Conservation (phyloP, 129 eudicot genomes). For the Arctium lappa region DNA sequence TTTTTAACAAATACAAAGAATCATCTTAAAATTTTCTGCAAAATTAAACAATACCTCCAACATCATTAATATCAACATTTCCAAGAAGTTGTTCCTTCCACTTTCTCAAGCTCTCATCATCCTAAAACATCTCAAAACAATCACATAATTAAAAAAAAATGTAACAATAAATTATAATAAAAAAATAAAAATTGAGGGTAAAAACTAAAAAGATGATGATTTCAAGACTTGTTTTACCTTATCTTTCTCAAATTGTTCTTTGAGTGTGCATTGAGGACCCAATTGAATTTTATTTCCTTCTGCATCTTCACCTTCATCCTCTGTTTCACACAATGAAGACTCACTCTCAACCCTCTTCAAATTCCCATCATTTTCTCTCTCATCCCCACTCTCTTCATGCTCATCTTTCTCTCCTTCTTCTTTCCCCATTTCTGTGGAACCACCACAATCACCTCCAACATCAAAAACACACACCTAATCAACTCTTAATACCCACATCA, state of each 20-base stretch:
- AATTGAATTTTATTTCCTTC: conserved; percentile 37
- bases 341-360: conserved; percentile 43
- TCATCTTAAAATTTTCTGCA: neutral
- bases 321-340: conserved; percentile 43
- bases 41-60: conserved; percentile 51
- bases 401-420: conserved; percentile 46
- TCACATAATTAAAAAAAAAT: neutral
- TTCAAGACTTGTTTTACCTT: conserved; percentile 34
- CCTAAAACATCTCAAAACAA: conserved; percentile 31
- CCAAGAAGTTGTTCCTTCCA: conserved; percentile 84
- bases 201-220: neutral
- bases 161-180: conserved; percentile 1
- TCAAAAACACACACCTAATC: conserved; percentile 33
- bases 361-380: conserved; percentile 32
- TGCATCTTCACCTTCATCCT: conserved; percentile 57
- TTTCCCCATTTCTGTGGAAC: conserved; percentile 53
- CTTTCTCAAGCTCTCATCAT: conserved; percentile 75
- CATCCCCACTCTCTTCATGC: conserved; percentile 37
- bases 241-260: conserved; percentile 65
- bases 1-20: conserved; percentile 13
- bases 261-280: conserved; percentile 64
- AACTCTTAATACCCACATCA: conserved; percentile 23
- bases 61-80: conserved; percentile 56
- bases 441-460: conserved; percentile 34
- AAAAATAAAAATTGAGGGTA: neutral